phyloP scores from a whole-genome alignment of 106 monocot genomes.

The Apostasia ramifera region DNA sequence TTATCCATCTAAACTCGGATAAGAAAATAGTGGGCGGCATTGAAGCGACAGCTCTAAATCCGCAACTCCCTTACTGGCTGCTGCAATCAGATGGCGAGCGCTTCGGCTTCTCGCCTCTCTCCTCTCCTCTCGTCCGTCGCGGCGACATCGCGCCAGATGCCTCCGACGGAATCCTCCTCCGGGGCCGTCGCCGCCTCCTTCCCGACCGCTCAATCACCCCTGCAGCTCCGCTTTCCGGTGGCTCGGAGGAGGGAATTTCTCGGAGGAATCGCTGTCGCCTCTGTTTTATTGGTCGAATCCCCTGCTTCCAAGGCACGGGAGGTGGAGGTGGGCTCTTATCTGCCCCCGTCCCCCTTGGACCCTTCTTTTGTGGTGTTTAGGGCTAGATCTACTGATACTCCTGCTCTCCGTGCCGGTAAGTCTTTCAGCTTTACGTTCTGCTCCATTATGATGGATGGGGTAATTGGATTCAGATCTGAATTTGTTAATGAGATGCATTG shows the following conservation, averaged over 20 bases:
- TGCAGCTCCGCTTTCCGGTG: neutral
- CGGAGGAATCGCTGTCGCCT: constrained; percentile 14
- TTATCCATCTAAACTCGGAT: no score
- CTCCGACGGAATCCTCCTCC: neutral
- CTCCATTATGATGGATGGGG: neutral
- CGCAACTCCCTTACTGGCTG: no score
- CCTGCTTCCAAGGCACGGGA: constrained; percentile 43
- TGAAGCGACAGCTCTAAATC: no score
- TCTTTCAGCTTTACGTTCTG: neutral
- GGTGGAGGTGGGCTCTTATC: constrained; percentile 78
- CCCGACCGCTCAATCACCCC: neutral
- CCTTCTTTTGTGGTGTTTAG: constrained; percentile 82
- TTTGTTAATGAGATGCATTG: neutral
- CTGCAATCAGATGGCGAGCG: constrained; percentile 1
- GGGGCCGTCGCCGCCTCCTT: neutral
- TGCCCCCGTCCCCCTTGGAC: constrained; percentile 52
- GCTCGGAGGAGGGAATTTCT: constrained; percentile 39
- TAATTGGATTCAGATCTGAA: neutral
- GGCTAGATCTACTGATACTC: constrained; percentile 77
- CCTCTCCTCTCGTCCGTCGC: constrained; percentile 6
- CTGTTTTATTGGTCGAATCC: constrained; percentile 19
- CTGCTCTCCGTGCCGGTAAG: constrained; percentile 93
- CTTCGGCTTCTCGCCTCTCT: constrained; percentile 13
- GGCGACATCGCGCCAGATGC: constrained; percentile 1
- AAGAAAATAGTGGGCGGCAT: no score